Evolutionary conservation across 306 rosid genomes (phyloP).

Genomic region (Benincasa hispida): DNA sequence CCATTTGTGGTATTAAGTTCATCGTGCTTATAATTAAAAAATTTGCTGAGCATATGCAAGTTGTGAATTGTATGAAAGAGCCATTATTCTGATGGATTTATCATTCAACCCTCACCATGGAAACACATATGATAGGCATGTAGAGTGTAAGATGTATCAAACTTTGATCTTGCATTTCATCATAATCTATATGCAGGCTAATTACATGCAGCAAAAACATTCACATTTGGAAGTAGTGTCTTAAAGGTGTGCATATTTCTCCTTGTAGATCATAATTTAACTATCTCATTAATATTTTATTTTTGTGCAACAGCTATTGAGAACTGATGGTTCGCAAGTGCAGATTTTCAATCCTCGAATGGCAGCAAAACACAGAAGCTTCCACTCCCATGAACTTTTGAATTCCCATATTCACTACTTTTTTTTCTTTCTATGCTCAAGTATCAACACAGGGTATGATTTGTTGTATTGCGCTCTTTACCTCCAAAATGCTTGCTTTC

Average conservation of each 20-base stretch:
- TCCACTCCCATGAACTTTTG: not conserved
- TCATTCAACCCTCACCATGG: not conserved
- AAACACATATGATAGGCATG: not conserved
- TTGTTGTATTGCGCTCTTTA: slow-evolving; percentile 74
- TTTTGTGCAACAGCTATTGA: not conserved
- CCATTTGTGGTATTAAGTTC: not conserved
- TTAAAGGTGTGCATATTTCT: not conserved
- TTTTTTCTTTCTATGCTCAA: not conserved
- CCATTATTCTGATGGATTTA: not conserved
- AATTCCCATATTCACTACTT: not conserved
- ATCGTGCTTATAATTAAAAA: not conserved
- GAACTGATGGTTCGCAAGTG: not conserved
- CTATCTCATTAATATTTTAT: not conserved
- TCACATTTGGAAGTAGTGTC: not conserved
- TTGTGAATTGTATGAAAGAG: not conserved
- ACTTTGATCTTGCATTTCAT: not conserved
- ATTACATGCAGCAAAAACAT: not conserved
- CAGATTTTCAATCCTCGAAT: not conserved
- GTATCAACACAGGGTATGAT: slow-evolving; percentile 51
- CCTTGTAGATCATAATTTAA: not conserved
- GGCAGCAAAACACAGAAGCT: not conserved
- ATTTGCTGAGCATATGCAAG: not conserved
- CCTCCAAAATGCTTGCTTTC: slow-evolving; percentile 78
- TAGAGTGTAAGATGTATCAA: not conserved
- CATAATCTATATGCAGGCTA: not conserved